Percentiles rank a stretch among this genome's conserved stretches.
These are phyloP conservation scores for Orychophragmus violaceus DNA, from an alignment of 345 rosid species.

Conservation along the genomic window DNA sequence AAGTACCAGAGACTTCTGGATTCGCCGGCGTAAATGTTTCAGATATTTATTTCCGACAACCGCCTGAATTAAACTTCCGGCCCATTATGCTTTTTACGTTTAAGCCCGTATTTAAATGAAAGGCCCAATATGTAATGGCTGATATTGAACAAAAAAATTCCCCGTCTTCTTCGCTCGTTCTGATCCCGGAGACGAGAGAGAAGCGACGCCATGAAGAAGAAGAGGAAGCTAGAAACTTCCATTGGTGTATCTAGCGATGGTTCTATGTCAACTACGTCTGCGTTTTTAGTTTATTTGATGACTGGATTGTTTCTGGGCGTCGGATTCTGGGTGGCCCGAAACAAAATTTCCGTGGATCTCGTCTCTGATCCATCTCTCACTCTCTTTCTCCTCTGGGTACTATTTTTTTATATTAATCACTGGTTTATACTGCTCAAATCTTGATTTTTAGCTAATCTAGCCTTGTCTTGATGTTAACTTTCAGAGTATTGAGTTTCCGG, in stretches of 20 bases:
- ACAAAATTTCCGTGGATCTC: constrained; percentile 42
- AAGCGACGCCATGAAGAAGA: constrained; percentile 12
- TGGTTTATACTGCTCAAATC: neutral
- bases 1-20: constrained; percentile 23
- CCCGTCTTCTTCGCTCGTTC: neutral
- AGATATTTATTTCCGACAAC: neutral
- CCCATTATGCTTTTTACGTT: neutral
- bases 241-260: neutral
- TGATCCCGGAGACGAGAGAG: neutral
- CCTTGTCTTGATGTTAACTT: neutral
- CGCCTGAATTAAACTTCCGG: neutral
- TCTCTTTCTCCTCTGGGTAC: constrained; percentile 60
- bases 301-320: constrained; percentile 40
- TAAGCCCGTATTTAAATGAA: neutral
- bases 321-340: constrained; percentile 45
- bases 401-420: neutral
- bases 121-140: no score
- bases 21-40: neutral
- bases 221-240: constrained; percentile 7
- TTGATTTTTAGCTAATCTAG: neutral
- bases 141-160: no score
- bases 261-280: constrained; percentile 28
- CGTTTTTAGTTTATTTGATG: constrained; percentile 34
- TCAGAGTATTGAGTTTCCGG: constrained; percentile 45
- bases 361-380: constrained; percentile 55